These are phyloP conservation scores for Phlebiopsis flavidoalba DNA, from an alignment of 768 basidiomycete genomes.

Conservation along the genomic window DNA sequence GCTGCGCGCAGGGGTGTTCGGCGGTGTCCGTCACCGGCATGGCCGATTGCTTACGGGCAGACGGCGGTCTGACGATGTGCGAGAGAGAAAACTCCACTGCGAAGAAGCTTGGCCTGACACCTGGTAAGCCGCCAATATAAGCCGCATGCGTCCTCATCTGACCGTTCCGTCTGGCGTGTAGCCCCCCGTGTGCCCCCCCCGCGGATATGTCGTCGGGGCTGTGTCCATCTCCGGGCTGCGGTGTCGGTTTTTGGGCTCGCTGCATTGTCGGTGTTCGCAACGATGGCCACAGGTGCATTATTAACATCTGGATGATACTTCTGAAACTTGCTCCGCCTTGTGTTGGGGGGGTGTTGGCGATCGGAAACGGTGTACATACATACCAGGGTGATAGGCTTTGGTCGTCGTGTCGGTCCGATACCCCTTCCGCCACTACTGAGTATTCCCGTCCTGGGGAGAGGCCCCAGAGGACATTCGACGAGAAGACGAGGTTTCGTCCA, in stretches of 20 bases:
- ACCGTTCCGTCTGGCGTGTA: slow-evolving; percentile 47
- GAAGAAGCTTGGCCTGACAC: slow-evolving; percentile 73
- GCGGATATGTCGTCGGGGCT: slow-evolving; percentile 64
- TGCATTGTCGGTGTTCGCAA: slow-evolving; percentile 86
- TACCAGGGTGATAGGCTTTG: slow-evolving; percentile 77
- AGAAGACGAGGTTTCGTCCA: slow-evolving; percentile 12
- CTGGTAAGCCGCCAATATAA: slow-evolving; percentile 39
- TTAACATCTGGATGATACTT: slow-evolving; percentile 80
- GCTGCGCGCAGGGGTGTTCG: slow-evolving; percentile 51
- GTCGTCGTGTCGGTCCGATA: slow-evolving; percentile 67
- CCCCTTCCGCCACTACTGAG: slow-evolving; percentile 41
- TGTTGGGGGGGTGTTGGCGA: slow-evolving; percentile 60
- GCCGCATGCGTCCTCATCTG: not conserved
- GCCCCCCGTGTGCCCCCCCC: too few species aligned
- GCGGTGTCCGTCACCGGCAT: slow-evolving; percentile 69
- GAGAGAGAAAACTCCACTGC: slow-evolving; percentile 81
- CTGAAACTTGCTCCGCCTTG: slow-evolving; percentile 66
- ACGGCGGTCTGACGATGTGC: slow-evolving; percentile 64
- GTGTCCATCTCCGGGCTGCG: slow-evolving; percentile 88
- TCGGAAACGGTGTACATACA: slow-evolving; percentile 77
- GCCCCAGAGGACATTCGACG: slow-evolving; percentile 14
- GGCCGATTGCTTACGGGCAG: too few species aligned
- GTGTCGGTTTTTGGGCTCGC: slow-evolving; percentile 88
- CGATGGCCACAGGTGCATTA: slow-evolving; percentile 60
- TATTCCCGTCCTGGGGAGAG: slow-evolving; percentile 16